These are phyloP conservation scores for Gossypium trilobum DNA, from an alignment of 441 rosid genomes.

Conservation along the genomic window DNA sequence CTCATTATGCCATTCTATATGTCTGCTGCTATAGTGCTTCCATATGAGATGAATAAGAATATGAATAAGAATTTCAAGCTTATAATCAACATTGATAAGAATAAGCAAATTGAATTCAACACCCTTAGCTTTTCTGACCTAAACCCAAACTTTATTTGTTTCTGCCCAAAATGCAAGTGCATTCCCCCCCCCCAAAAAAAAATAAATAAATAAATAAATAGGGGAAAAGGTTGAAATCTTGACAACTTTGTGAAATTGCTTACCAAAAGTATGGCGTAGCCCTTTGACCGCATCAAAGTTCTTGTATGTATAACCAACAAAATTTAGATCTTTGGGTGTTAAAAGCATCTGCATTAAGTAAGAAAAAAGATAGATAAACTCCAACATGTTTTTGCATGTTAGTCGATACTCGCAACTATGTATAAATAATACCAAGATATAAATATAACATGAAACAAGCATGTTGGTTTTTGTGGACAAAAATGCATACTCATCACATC, in stretches of 20 bases:
- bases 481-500: neutral
- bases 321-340: conserved; percentile 83
- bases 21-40: neutral
- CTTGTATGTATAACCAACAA: conserved; percentile 96
- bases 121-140: neutral
- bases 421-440: neutral
- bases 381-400: neutral
- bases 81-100: conserved; percentile 3
- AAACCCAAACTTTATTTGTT: neutral
- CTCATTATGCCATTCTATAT: neutral
- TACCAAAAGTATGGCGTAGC: conserved; percentile 55
- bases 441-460: neutral
- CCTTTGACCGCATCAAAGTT: conserved; percentile 94
- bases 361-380: conserved; percentile 4
- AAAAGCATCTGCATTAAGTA: conserved; percentile 53
- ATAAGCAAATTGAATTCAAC: neutral
- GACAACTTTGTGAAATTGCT: conserved; percentile 17
- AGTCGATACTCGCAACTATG: neutral
- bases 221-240: conserved; percentile 9
- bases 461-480: neutral
- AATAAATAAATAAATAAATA: neutral
- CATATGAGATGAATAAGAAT: neutral
- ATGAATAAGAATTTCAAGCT: neutral
- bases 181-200: neutral
- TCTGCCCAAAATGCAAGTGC: neutral